phyloP scores from a whole-genome alignment of 2,329 filamentous ascomycete species.

The Cercospora zeae-maydis region DNA sequence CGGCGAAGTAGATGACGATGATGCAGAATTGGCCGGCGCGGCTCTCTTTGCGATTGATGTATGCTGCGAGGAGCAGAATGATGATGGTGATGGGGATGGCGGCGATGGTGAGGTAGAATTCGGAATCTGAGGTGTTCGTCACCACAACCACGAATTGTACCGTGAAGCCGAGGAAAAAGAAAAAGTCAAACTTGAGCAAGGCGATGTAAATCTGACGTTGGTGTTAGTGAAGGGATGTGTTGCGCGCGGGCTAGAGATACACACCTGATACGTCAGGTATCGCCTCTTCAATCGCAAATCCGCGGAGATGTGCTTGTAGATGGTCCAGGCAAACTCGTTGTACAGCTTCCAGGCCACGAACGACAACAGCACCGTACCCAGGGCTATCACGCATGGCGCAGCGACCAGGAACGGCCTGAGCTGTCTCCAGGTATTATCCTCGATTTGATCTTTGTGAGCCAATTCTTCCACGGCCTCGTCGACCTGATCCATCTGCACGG shows the following conservation, averaged over 20 bases:
- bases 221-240: slow-evolving; percentile 6
- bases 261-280: slow-evolving; percentile 92
- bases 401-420: slow-evolving; percentile 76
- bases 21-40: slow-evolving; percentile 70
- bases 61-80: slow-evolving; percentile 80
- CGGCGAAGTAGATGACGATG: slow-evolving; percentile 82
- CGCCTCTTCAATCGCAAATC: slow-evolving; percentile 95
- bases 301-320: slow-evolving; percentile 97
- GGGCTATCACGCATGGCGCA: slow-evolving; percentile 76
- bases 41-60: slow-evolving; percentile 79
- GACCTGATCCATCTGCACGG: slow-evolving; percentile 91
- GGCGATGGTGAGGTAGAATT: slow-evolving; percentile 81
- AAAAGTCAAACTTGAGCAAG: slow-evolving; percentile 97
- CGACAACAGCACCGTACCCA: slow-evolving; percentile 68
- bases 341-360: slow-evolving; percentile 92
- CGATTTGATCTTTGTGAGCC: slow-evolving; percentile 40
- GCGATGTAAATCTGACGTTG: slow-evolving; percentile 85
- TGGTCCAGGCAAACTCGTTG: slow-evolving; percentile 98
- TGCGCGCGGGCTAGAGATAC: slow-evolving; percentile 19
- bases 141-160: slow-evolving; percentile 98
- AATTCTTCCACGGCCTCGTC: slow-evolving; percentile 64
- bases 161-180: slow-evolving; percentile 99
- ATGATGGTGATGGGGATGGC: slow-evolving; percentile 88
- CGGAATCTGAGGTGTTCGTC: slow-evolving; percentile 60
- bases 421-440: slow-evolving; percentile 60